Evolutionary conservation across 192 early-diverging fungal species (phyloP), one percentile per base, ranked within the genome.

Genomic region (Rhizophlyctis rosea): DNA sequence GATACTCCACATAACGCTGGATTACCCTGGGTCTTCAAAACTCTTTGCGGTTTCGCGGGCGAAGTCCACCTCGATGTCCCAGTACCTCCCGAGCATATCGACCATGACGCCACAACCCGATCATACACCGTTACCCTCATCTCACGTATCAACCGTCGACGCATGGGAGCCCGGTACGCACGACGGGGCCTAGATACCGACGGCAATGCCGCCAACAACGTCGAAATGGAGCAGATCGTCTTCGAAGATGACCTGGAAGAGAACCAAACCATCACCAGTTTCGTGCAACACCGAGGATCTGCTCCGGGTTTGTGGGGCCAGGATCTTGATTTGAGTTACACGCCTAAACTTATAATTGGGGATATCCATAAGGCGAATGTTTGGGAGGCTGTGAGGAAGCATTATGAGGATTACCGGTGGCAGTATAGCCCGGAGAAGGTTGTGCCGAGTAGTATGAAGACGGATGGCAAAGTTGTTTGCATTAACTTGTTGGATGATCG

Each of bases 151-250:
- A 81, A 74, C 57, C 66, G 66, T 34, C 56, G 67, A 3, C 68
- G 81, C 11, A 34, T 84, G 1, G 81, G 81, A 14, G 77, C 75
- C 3, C 76, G 81, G 3, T 84, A 84, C 62, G 69, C 79, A 4
- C 72, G 74, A 3, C 76, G 79, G 44, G 81, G 81, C 0, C 64
- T 84, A 11, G 79, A 84, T 59, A 33, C 58, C 44, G 72, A 78
- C 13, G 81, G 81, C 24, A 78, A 84, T 51, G 70, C 76, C 3
- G 76, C 79, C 44, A 84, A 84, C 60, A 71, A 69, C 31, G 78
- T 84, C 13, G 81, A 84, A 48, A 84, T 84, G 81, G 81, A 84
- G 59, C 81, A 84, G 62, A 79, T 84, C 62, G 74, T 81, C 3
- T 81, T 73, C 44, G 62, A 77, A 47, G 69, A 81, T 57, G 77